Evolutionary conservation across 2,329 filamentous ascomycete genomes (phyloP), one percentile per base, ranked within the genome.

Genomic region (Botrytis aclada): DNA sequence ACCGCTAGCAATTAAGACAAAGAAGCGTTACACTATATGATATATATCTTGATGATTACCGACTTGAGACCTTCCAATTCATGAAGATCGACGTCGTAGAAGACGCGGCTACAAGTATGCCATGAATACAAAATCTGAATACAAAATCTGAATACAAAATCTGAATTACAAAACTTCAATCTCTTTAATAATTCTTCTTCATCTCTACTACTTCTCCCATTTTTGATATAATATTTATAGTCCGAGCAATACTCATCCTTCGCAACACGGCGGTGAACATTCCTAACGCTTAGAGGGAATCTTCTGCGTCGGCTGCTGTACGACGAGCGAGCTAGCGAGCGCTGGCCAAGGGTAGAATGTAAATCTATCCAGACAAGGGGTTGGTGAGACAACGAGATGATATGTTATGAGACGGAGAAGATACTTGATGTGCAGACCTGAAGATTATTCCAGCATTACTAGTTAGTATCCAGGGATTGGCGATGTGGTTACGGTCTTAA

Each of bases 81-180:
- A 10, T 18, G 37, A 10, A 60, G 25, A 1, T 60, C 18, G 9
- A 14, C 4, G 18, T 32, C 4, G 29, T 16, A 10, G 8, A 34
- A 58, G 9, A 18, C 7, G 14, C n/a, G n/a, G n/a, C n/a, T 54
- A 18, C 14, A 29, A 54, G 3, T 29, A 54, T 29, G 51, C 8
- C 3, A 18, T 0, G n/a, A 29, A 8, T 18, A 29, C 12, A 56
- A 18, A 9, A 29, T 4, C 6, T 0, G 3, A 12, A 34, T 60
- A 10, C 56, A 12, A n/a, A n/a, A n/a, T n/a, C n/a, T 0, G n/a
- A 29, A 8, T 18, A 29, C 12, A 56, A 18, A 9, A 29, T 4
- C 6, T 0, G 3, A 12, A 34, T 60, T n/a, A 10, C 56, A 12
- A 12, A 29, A 34, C 0, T 18, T 25, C 32, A 60, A 22, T 20